Evolutionary conservation across 495 filamentous ascomycete species (phyloP), one percentile per base, ranked within the genome.

Genomic region (Xylaria venustula): DNA sequence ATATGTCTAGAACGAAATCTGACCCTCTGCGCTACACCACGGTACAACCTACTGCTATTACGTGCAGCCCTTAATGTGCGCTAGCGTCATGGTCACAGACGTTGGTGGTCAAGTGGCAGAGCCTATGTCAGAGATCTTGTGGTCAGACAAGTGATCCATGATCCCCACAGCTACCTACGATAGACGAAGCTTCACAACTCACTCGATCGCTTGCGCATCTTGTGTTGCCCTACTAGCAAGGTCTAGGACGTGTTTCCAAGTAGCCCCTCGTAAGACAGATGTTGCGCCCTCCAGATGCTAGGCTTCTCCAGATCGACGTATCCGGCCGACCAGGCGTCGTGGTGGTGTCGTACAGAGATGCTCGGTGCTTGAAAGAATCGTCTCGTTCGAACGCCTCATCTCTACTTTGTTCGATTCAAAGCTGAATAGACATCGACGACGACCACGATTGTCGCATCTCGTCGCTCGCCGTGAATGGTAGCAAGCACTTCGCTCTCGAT

Each of bases 241-340:
- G 61, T 62, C 63, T 61, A 63, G 58, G 65, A 59, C 30, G 63
- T 55, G 63, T 70, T 70, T 70, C 64, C 61, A 61, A 67, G 49
- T 58, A 54, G 22, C 56, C 64, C 67, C 64, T 63, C 56, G 67
- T 54, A 56, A 34, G 58, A 60, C 49, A 52, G 49, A 40, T 62
- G 61, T 62, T 62, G 28, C 52, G 54, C 65, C 53, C 50, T 58
- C 65, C 52, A 57, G 58, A 58, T 50, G 65, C 68, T 62, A 63
- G 61, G 54, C 68, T 65, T 64, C 68, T 70, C 68, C 61, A 70
- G 68, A 71, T 71, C 68, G 63, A 71, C 64, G 40, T 66, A 66
- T 68, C 68, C 68, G 63, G 61, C 36, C 63, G 54, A 64, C 63
- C 32, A 68, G 53, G 68, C 66, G 61, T 71, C 61, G 60, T 62